These are phyloP conservation scores for Fusarium palustre DNA, from an alignment of 2,329 filamentous ascomycete species.

Conservation along the genomic window DNA sequence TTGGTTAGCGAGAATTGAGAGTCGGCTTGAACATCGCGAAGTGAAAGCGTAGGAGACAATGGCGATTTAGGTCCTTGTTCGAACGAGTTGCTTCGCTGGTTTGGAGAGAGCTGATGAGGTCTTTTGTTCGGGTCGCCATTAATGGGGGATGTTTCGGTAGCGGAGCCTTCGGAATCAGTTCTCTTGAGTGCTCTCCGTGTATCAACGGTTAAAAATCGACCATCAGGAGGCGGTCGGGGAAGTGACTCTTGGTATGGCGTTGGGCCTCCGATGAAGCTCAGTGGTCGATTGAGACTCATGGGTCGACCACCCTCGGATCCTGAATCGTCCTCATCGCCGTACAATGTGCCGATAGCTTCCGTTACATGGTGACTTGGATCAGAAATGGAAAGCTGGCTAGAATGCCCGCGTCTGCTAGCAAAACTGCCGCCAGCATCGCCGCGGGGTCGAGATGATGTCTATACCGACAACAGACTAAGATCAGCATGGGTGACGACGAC, in stretches of 20 bases:
- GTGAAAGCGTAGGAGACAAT: constrained; percentile 64
- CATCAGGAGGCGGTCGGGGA: constrained; percentile 49
- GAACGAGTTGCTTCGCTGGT: constrained; percentile 56
- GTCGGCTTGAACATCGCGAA: constrained; percentile 67
- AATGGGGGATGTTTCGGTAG: constrained; percentile 44
- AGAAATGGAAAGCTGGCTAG: constrained; percentile 74
- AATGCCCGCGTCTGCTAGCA: constrained; percentile 68
- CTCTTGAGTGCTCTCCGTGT: constrained; percentile 58
- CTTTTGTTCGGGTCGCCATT: constrained; percentile 55
- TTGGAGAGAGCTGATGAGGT: constrained; percentile 57
- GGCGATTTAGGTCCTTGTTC: constrained; percentile 59
- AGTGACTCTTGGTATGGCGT: constrained; percentile 66
- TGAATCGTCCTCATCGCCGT: constrained; percentile 79
- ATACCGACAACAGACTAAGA: constrained; percentile 31
- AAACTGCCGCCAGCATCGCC: constrained; percentile 68
- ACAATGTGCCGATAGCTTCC: constrained; percentile 91
- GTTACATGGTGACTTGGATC: constrained; percentile 95
- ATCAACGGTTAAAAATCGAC: constrained; percentile 52
- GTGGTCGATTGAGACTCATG: constrained; percentile 73
- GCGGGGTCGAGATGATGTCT: constrained; percentile 70
- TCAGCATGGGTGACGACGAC: constrained; percentile 42
- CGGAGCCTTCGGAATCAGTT: constrained; percentile 60
- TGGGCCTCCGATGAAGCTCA: constrained; percentile 75
- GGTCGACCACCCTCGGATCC: constrained; percentile 70
- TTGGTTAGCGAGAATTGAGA: constrained; percentile 85